Base-by-base conservation (phyloP, 2,329 filamentous ascomycete species). In the Aspergillus neoniger region DNA sequence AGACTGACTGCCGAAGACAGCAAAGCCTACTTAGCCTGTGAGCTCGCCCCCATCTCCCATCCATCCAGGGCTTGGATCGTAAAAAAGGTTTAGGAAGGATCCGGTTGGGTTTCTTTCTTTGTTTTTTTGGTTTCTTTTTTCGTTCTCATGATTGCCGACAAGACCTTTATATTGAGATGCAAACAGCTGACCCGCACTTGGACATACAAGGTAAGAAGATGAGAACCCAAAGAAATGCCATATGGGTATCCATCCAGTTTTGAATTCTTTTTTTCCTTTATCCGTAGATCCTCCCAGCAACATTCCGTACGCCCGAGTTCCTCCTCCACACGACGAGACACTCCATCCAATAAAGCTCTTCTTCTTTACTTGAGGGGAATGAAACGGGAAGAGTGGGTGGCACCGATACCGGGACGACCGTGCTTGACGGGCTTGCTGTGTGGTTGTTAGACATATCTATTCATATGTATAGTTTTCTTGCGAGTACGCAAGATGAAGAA, bases 371-470 rank as follows among this genome's bases (percentile, higher is more conserved):
- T 99, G 83, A 99, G 91, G 83, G 95, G 95, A 87, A 99, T 99
- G 91, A 99, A 99, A 89, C 95, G 92, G 83, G 95, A 99, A 86
- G 94, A 98, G 91, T 99, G 93, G 76, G 95, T 99, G 79, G 95
- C 95, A 96, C 95, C 95, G 79, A 99, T 99, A 98, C 95, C 95
- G 79, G 95, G 95, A 83, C 95, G 88, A 89, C 95, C 95, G 91
- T 99, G 95, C 91, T 98, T 99, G 90, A 99, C 95, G 78, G 95
- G 95, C 86, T 93, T 93, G 91, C 92, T 96, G 76, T 79, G 63
- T 43, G 67, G 59, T 70, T 74, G 82, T 91, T 80, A 90, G 86
- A 67, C n/a, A 1, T n/a, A 8, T 21, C 14, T 38, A 15, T 32
- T 17, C 19, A 15, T 25, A 7, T 25, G 23, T 25, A 25, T 25